Evolutionary conservation across 495 filamentous ascomycete genomes (phyloP), one percentile per base, ranked within the genome.

Genomic region (Hypoxylon cercidicola): DNA sequence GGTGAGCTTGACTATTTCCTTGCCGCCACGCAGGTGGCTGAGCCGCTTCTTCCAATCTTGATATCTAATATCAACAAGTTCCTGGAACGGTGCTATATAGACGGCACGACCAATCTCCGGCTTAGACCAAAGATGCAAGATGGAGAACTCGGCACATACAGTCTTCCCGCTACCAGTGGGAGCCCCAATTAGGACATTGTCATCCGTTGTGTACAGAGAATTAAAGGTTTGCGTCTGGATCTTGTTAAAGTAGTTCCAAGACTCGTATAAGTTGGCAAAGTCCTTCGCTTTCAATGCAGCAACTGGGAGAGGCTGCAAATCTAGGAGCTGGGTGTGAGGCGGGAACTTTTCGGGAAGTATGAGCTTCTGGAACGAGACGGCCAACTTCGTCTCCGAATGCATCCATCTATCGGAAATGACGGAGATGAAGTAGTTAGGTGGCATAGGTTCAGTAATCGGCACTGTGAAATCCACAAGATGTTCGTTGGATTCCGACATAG

Each of bases 391-490:
- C 78, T 98, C 93, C 11, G 94, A 92, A 69, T 97, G 92, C 91
- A 98, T 95, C 95, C 95, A 99, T 55, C 96, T 84, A 68, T 99
- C 95, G 2, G 93, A 97, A 13, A 96, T 81, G 54, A 97, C 83
- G 1, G 92, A 92, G 70, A 99, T 92, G 78, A 99, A 99, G 78
- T 98, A 98, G 70, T 98, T 96, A 0, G 95, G 95, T 4, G 95
- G 96, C 91, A 97, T 97, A 1, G 95, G 95, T 69, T 99, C 95
- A 1, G 92, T 90, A 66, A 99, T 95, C 1, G 95, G 89, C 4
- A 97, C 94, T 0, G 96, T 97, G 70, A 99, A 97, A 60, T 98
- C 95, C 30, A 99, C 89, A n/a, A 97, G 77, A 70, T 99, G 95
- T 74, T 97, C 95, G 63, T 96, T 97, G 60, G 92, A 88, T 48